A percentile compares a stretch with the other conserved stretches of the same genome.
These are phyloP conservation scores for Blastomyces emzantsi DNA, from an alignment of 2,329 filamentous ascomycete species.

Conservation along the genomic window DNA sequence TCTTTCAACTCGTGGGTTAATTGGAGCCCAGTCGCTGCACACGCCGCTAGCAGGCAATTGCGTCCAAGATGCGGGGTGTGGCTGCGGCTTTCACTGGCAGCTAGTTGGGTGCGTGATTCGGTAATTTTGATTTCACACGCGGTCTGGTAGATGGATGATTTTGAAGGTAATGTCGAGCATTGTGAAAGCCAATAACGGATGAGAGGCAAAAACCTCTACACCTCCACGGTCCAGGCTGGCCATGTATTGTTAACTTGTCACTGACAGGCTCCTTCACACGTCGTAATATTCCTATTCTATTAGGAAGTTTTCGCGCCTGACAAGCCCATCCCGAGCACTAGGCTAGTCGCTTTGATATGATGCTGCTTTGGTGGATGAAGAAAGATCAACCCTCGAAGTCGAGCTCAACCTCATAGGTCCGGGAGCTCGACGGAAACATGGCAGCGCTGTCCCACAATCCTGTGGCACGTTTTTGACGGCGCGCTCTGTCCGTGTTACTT, in stretches of 20 bases:
- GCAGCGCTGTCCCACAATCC: not conserved
- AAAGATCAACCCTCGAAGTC: not conserved
- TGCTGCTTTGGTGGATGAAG: not conserved
- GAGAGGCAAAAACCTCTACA: not conserved
- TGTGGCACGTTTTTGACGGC: not conserved
- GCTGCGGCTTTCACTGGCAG: not conserved
- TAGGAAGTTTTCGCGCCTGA: not conserved
- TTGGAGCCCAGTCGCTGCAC: not conserved
- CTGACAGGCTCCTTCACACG: not conserved
- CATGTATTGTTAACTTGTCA: not conserved
- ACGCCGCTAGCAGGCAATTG: not conserved
- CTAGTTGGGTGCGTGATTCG: not conserved
- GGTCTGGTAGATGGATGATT: not conserved
- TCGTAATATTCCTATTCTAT: not conserved
- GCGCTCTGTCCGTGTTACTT: not conserved
- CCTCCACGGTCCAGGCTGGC: not conserved
- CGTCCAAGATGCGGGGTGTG: constrained; percentile 10
- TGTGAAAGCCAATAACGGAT: not conserved
- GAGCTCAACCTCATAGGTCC: not conserved
- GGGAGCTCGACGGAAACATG: not conserved
- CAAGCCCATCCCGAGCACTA: not conserved
- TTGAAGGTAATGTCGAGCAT: not conserved
- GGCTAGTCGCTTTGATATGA: not conserved
- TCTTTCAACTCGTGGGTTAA: not conserved
- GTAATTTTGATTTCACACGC: not conserved